Evolutionary conservation across 2,329 filamentous ascomycete species (phyloP).

Genomic region (Boeremia exigua): DNA sequence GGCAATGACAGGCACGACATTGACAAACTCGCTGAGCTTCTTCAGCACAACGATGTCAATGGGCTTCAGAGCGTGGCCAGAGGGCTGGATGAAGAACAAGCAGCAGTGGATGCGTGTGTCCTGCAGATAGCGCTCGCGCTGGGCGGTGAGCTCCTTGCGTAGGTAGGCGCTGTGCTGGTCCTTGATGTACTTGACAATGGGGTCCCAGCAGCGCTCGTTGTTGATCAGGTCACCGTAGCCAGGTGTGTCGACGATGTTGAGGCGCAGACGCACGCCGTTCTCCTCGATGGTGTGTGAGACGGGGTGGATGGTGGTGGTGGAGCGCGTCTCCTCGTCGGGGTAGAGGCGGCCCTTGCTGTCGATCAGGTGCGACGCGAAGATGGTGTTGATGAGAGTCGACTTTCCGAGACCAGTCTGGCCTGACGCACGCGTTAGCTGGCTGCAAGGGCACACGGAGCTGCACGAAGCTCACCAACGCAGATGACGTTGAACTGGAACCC

Average conservation of each 20-base stretch:
- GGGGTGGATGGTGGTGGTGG: conserved; percentile 96
- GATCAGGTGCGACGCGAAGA: conserved; percentile 99
- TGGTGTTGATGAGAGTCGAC: conserved; percentile 99
- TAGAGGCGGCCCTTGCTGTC: conserved; percentile 96
- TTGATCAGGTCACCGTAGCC: conserved; percentile 99
- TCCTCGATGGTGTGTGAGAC: conserved; percentile 99
- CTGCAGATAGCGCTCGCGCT: conserved; percentile 98
- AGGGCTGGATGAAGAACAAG: conserved; percentile 99
- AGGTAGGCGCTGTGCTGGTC: conserved; percentile 99
- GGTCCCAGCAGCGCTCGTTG: conserved; percentile 99
- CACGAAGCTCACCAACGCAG: conserved; percentile 82
- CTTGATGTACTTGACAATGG: conserved; percentile 99
- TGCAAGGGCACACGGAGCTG: neutral
- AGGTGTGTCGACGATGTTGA: conserved; percentile 99
- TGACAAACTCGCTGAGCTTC: conserved; percentile 99
- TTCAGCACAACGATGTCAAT: conserved; percentile 99
- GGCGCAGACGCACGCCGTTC: conserved; percentile 93
- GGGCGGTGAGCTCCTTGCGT: conserved; percentile 97
- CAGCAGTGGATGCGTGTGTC: conserved; percentile 99
- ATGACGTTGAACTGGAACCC: conserved; percentile 99
- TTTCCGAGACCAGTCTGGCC: conserved; percentile 98
- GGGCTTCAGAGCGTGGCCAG: conserved; percentile 96
- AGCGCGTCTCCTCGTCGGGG: conserved; percentile 90
- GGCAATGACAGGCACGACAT: conserved; percentile 97
- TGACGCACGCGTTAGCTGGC: conserved; percentile 49